Evolutionary conservation across 2,329 filamentous ascomycete species (phyloP).

Genomic region (Phaeosphaeria sp.): DNA sequence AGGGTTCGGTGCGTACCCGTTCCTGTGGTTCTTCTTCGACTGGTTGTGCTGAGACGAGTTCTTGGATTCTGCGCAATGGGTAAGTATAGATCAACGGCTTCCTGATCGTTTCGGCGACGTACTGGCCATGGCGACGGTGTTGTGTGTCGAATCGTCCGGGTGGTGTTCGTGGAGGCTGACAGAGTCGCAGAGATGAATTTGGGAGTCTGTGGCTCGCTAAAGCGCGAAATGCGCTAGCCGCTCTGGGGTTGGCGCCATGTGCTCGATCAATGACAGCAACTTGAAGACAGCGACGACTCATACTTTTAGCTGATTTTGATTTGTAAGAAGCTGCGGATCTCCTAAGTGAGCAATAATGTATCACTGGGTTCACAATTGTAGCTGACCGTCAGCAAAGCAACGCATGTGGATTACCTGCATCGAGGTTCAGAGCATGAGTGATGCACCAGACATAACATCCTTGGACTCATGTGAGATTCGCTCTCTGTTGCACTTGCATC

Average conservation of each 20-base stretch:
- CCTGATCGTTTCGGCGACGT: conserved; percentile 50
- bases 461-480: no score
- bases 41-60: conserved; percentile 99
- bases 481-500: neutral
- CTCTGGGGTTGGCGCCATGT: conserved; percentile 1
- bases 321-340: neutral
- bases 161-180: conserved; percentile 36
- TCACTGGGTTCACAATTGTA: neutral
- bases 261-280: neutral
- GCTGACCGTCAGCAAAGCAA: neutral
- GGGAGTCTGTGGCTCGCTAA: conserved; percentile 6
- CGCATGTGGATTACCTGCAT: neutral
- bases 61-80: conserved; percentile 81
- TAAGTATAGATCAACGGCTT: conserved; percentile 16
- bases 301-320: neutral
- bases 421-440: neutral
- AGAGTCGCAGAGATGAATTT: conserved; percentile 14
- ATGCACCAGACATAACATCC: neutral
- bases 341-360: neutral
- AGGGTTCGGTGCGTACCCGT: conserved; percentile 75
- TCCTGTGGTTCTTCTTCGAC: conserved; percentile 97
- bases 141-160: conserved; percentile 41
- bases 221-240: conserved; percentile 14
- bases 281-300: neutral
- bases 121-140: conserved; percentile 72